phyloP scores from a whole-genome alignment of 176 grass and related monocot species.

The Elymus sibiricus region DNA sequence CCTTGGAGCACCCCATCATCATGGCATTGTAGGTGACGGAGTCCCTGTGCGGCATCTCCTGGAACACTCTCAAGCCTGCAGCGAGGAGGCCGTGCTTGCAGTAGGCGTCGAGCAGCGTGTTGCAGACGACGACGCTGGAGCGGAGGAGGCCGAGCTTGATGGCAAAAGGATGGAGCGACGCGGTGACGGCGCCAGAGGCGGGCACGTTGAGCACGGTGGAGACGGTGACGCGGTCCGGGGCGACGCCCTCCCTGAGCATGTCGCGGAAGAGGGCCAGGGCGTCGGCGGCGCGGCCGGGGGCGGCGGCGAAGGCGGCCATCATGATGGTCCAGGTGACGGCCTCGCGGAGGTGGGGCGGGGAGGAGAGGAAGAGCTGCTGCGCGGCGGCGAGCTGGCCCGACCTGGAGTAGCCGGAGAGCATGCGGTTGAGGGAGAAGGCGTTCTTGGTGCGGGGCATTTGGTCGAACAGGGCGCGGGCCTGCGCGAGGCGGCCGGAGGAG shows the following conservation, averaged over 20 bases:
- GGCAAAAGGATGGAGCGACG: conserved; percentile 41
- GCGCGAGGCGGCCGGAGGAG: conserved; percentile 18
- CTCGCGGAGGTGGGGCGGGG: conserved; percentile 10
- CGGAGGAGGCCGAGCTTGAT: conserved; percentile 54
- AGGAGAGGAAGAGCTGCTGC: conserved; percentile 31
- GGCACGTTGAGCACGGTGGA: conserved; percentile 49
- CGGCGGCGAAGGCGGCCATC: conserved; percentile 37
- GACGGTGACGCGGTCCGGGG: conserved; percentile 43
- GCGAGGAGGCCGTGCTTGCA: conserved; percentile 64
- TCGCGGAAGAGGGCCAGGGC: conserved; percentile 49
- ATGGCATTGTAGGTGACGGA: conserved; percentile 77
- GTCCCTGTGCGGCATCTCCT: conserved; percentile 63
- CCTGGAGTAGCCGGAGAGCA: conserved; percentile 49
- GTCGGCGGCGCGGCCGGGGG: conserved; percentile 17
- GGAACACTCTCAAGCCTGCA: conserved; percentile 40
- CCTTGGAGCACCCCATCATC: conserved; percentile 74
- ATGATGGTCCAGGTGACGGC: conserved; percentile 72
- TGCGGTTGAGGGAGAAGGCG: conserved; percentile 50
- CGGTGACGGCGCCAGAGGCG: background rate
- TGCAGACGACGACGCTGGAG: conserved; percentile 37
- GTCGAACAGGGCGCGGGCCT: conserved; percentile 54
- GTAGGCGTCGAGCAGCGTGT: conserved; percentile 79
- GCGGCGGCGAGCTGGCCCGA: conserved; percentile 38
- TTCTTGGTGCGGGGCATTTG: conserved; percentile 17
- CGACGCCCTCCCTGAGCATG: conserved; percentile 51